phyloP scores from a whole-genome alignment of 257 asterid genomes.

The Buddleja alternifolia region DNA sequence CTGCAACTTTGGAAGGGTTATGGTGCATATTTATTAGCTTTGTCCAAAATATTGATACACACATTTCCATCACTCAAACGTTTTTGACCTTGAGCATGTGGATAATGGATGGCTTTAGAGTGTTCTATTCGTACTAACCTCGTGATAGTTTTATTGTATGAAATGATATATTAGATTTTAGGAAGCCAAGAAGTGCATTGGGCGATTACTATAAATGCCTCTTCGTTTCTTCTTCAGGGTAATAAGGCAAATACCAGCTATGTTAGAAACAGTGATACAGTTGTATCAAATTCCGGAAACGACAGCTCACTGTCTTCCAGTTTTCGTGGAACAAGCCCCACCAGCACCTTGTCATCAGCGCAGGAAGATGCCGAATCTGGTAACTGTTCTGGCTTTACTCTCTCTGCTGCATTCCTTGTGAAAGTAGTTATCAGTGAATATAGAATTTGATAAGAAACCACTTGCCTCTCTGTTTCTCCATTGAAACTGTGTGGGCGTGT shows the following conservation, averaged over 20 bases:
- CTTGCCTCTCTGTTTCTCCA: conserved; percentile 27
- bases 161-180: conserved; percentile 17
- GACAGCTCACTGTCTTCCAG: conserved; percentile 68
- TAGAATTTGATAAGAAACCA: conserved; percentile 10
- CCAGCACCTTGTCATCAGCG: conserved; percentile 84
- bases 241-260: conserved; percentile 55
- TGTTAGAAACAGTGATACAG: conserved; percentile 53
- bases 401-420: neutral
- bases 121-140: conserved; percentile 2
- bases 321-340: conserved; percentile 72
- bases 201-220: neutral
- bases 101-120: conserved; percentile 17
- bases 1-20: conserved; percentile 8
- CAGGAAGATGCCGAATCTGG: conserved; percentile 90
- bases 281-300: conserved; percentile 55
- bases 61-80: conserved; percentile 23
- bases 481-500: conserved; percentile 23
- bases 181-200: conserved; percentile 10
- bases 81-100: conserved; percentile 16
- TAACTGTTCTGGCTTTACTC: conserved; percentile 34
- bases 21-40: conserved; percentile 10
- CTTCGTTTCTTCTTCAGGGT: conserved; percentile 55
- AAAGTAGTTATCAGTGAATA: neutral
- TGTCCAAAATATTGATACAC: neutral
- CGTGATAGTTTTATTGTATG: neutral